A percentile compares a stretch with the other conserved stretches of the same genome.
Evolutionary conservation across 345 rosid species (phyloP).

Genomic region (Populus euphratica): DNA sequence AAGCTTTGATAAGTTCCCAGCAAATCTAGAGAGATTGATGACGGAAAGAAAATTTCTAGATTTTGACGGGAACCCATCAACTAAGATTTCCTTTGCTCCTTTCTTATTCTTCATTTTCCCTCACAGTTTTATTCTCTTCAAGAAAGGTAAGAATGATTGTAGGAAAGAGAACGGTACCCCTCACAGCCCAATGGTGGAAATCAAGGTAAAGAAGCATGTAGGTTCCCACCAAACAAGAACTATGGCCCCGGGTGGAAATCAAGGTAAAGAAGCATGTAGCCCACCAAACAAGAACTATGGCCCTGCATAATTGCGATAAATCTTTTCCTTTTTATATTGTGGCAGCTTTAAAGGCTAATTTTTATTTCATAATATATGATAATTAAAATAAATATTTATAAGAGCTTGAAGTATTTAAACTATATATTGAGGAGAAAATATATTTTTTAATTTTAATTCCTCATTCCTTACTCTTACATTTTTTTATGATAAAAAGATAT

Average conservation of each 20-base stretch:
- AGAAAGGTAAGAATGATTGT: slow-evolving; percentile 12
- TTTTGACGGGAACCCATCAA: slow-evolving; percentile 40
- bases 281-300: not conserved
- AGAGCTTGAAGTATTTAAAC: too few relatives aligned
- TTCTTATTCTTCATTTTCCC: slow-evolving; percentile 14
- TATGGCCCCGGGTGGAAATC: not conserved
- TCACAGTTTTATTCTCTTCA: slow-evolving; percentile 5
- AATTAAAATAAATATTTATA: too few relatives aligned
- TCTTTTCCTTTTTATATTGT: not conserved
- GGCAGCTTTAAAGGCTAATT: too few relatives aligned
- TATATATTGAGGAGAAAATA: too few relatives aligned
- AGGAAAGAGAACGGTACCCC: not conserved
- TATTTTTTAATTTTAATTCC: too few relatives aligned
- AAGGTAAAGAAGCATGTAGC: slow-evolving; percentile 1
- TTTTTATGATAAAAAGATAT: too few relatives aligned
- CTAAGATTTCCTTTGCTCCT: slow-evolving; percentile 19
- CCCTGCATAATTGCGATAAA: not conserved
- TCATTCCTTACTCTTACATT: too few relatives aligned
- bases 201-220: slow-evolving; percentile 1
- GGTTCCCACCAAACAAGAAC: slow-evolving; percentile 1
- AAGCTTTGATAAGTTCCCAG: slow-evolving; percentile 29
- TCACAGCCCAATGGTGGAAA: not conserved
- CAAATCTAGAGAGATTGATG: slow-evolving; percentile 32
- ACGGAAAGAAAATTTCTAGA: slow-evolving; percentile 26
- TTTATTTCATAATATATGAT: too few relatives aligned